These are phyloP conservation scores for Hypoxylon fuscum DNA, from an alignment of 495 filamentous ascomycete genomes.

Conservation along the genomic window DNA sequence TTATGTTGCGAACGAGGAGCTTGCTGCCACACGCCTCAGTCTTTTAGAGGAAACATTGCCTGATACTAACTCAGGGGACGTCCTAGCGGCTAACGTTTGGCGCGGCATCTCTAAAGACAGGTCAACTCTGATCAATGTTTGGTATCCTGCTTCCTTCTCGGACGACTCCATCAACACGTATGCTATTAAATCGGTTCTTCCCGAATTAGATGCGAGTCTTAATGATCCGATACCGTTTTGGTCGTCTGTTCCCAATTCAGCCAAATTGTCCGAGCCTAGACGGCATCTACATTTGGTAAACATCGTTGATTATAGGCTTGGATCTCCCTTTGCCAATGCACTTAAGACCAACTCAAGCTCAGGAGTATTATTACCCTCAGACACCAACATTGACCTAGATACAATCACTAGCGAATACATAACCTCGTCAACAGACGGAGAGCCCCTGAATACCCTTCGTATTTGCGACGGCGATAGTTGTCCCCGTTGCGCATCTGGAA, in stretches of 20 bases:
- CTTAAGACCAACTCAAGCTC: constrained; percentile 8
- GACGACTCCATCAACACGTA: constrained; percentile 71
- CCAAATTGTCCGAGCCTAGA: constrained; percentile 10
- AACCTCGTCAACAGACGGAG: constrained; percentile 19
- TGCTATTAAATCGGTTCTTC: constrained; percentile 74
- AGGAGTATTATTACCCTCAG: constrained; percentile 37
- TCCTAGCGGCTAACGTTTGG: constrained; percentile 59
- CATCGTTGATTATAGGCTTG: constrained; percentile 61
- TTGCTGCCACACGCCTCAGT: constrained; percentile 57
- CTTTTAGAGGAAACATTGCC: constrained; percentile 32
- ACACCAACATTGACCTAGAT: constrained; percentile 38
- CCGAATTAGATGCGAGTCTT: constrained; percentile 76
- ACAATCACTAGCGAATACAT: constrained; percentile 37
- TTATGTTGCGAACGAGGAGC: constrained; percentile 86
- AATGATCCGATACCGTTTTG: constrained; percentile 68
- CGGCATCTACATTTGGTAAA: constrained; percentile 54
- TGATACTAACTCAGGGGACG: constrained; percentile 18
- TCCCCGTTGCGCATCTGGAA: constrained; percentile 70
- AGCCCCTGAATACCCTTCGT: constrained; percentile 66
- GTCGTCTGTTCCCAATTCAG: constrained; percentile 41
- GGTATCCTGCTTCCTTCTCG: constrained; percentile 61
- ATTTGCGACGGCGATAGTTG: constrained; percentile 76
- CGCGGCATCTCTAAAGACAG: constrained; percentile 75
- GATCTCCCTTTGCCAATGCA: constrained; percentile 32
- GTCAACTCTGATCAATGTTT: constrained; percentile 70